A percentile compares a stretch with the other conserved stretches of the same genome.
phyloP scores from a whole-genome alignment of 176 grass and related monocot species.

The Avena insularis region DNA sequence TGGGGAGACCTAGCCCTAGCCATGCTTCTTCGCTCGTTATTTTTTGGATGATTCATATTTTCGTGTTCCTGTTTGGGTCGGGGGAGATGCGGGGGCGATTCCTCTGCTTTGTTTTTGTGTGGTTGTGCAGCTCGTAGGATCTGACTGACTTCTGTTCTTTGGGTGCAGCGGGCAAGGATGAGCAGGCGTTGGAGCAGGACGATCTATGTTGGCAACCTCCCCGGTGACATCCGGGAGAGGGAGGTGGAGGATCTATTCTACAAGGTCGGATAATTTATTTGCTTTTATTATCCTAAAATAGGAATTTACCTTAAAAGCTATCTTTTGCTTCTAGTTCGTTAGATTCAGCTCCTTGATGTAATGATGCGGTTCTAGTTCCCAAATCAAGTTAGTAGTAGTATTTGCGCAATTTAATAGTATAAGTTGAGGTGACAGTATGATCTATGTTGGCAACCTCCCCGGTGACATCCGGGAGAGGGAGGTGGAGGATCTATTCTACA shows the following conservation, averaged over 20 bases:
- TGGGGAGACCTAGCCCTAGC: constrained; percentile 21
- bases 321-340: neutral
- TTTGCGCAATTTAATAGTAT: neutral
- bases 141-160: constrained; percentile 2
- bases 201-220: constrained; percentile 94
- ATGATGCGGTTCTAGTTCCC: neutral
- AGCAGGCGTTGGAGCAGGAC: constrained; percentile 86
- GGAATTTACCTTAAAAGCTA: neutral
- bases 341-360: neutral
- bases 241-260: constrained; percentile 95
- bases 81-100: neutral
- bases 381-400: neutral
- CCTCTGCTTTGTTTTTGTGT: neutral
- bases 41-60: neutral
- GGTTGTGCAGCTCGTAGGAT: neutral
- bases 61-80: neutral
- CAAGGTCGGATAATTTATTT: constrained; percentile 52
- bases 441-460: constrained; percentile 96
- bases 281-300: neutral
- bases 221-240: constrained; percentile 90
- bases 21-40: neutral
- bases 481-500: constrained; percentile 93
- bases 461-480: constrained; percentile 94
- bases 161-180: constrained; percentile 55
- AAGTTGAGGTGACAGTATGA: constrained; percentile 44